phyloP scores from a whole-genome alignment of 192 early-diverging fungal genomes.

The Rhizoclosmatium sp. region DNA sequence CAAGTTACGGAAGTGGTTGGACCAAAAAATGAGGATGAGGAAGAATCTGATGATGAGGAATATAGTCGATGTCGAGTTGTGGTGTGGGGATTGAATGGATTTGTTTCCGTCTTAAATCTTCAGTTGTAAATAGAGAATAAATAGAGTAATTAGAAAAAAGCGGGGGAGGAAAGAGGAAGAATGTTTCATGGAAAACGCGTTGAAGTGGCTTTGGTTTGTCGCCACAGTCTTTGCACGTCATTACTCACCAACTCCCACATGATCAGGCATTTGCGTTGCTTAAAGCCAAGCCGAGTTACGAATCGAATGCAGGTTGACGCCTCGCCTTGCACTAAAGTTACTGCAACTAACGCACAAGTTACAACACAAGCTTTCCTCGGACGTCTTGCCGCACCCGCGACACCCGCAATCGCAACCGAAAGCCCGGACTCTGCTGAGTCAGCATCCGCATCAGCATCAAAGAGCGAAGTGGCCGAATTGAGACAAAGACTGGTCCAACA shows the following conservation, averaged over 20 bases:
- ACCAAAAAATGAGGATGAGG: not conserved
- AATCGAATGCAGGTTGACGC: not conserved
- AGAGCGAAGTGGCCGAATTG: too few relatives aligned
- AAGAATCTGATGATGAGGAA: conserved; percentile 1
- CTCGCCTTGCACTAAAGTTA: too few relatives aligned
- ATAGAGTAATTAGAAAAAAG: not conserved
- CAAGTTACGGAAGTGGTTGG: not conserved
- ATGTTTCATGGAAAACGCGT: too few relatives aligned
- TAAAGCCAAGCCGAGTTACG: not conserved
- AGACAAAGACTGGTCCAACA: too few relatives aligned
- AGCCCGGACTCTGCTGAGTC: too few relatives aligned
- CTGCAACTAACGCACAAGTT: too few relatives aligned
- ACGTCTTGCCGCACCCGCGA: too few relatives aligned
- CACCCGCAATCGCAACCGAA: too few relatives aligned
- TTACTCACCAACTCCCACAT: not conserved
- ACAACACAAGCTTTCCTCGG: too few relatives aligned
- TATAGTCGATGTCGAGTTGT: conserved; percentile 1
- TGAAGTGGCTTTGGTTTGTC: not conserved
- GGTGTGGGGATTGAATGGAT: conserved; percentile 11
- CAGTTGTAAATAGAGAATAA: not conserved
- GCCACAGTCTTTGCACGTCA: not conserved
- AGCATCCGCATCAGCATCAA: too few relatives aligned
- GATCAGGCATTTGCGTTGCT: not conserved
- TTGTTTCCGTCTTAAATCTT: conserved; percentile 16
- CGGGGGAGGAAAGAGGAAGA: too few relatives aligned